phyloP scores from a whole-genome alignment of 2,329 filamentous ascomycete genomes.

The Alternaria angustiovoidea region DNA sequence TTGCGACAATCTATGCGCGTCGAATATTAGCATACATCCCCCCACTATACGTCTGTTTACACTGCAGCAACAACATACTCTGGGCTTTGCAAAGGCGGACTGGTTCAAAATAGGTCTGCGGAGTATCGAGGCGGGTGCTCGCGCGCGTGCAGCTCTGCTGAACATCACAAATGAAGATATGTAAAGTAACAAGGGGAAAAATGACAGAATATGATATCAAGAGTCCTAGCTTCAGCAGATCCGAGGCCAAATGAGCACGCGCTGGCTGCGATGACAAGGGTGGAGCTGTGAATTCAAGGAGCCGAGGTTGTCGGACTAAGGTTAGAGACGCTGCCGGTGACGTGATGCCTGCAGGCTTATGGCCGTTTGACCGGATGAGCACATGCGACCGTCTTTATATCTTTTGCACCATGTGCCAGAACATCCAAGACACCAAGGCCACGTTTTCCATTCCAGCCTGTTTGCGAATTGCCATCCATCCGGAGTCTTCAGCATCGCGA shows the following conservation, averaged over 20 bases:
- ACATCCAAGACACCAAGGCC: neutral
- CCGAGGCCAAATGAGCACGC: constrained; percentile 34
- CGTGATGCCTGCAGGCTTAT: constrained; percentile 7
- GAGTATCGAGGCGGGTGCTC: constrained; percentile 50
- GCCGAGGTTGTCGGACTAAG: constrained; percentile 22
- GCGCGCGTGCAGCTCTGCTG: constrained; percentile 51
- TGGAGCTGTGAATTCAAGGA: constrained; percentile 22
- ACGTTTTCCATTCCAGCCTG: neutral
- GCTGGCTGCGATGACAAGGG: constrained; percentile 27
- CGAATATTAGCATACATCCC: constrained; percentile 16
- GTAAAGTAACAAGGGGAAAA: constrained; percentile 15
- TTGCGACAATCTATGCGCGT: constrained; percentile 41
- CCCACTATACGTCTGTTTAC: neutral
- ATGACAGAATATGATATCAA: constrained; percentile 18
- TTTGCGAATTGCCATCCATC: neutral
- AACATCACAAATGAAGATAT: constrained; percentile 46
- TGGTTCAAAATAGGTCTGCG: constrained; percentile 41
- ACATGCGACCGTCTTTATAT: constrained; percentile 1
- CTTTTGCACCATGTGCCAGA: neutral
- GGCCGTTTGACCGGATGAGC: constrained; percentile 20
- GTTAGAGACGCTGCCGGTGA: constrained; percentile 19
- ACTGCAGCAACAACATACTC: constrained; percentile 34
- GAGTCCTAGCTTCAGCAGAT: constrained; percentile 28
- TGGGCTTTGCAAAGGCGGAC: constrained; percentile 32
- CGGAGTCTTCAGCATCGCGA: neutral